Percentiles rank a stretch among this genome's conserved stretches.
These are phyloP conservation scores for Fulvia fulva DNA, from an alignment of 2,329 filamentous ascomycete species.

Conservation along the genomic window DNA sequence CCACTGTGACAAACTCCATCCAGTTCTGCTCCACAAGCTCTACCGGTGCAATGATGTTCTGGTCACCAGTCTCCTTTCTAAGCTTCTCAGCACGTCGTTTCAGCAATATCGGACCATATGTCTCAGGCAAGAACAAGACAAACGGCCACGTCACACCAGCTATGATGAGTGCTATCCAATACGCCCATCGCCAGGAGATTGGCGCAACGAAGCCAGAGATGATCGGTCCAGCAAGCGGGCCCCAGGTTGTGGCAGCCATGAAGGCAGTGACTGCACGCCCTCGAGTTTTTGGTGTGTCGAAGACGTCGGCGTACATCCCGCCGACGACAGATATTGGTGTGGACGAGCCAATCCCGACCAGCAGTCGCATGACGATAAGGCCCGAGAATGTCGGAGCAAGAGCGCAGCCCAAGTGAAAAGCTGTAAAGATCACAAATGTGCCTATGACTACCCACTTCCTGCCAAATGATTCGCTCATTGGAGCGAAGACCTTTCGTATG, in stretches of 20 bases:
- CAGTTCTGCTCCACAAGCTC: constrained; percentile 58
- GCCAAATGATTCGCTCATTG: constrained; percentile 44
- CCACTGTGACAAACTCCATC: constrained; percentile 61
- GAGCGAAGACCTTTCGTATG: constrained; percentile 35
- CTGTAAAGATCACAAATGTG: constrained; percentile 47
- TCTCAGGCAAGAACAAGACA: constrained; percentile 57
- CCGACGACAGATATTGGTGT: constrained; percentile 57
- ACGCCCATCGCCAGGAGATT: constrained; percentile 66
- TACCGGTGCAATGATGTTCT: constrained; percentile 55
- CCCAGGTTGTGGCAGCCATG: constrained; percentile 63
- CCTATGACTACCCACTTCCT: constrained; percentile 46
- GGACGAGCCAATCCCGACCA: constrained; percentile 43
- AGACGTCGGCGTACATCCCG: constrained; percentile 64
- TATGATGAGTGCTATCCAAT: constrained; percentile 67
- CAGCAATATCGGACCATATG: constrained; percentile 44
- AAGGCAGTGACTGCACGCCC: constrained; percentile 61
- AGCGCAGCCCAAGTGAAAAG: constrained; percentile 45
- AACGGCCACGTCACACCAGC: constrained; percentile 59
- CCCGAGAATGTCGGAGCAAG: constrained; percentile 43
- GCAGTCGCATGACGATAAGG: constrained; percentile 42
- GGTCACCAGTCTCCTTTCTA: constrained; percentile 55
- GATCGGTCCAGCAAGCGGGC: constrained; percentile 63
- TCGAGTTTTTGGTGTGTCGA: constrained; percentile 51
- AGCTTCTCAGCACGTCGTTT: constrained; percentile 51
- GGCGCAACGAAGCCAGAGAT: constrained; percentile 60